Conservation (phyloP, 2,329 filamentous ascomycete species). For the Shiraia bambusicola region DNA sequence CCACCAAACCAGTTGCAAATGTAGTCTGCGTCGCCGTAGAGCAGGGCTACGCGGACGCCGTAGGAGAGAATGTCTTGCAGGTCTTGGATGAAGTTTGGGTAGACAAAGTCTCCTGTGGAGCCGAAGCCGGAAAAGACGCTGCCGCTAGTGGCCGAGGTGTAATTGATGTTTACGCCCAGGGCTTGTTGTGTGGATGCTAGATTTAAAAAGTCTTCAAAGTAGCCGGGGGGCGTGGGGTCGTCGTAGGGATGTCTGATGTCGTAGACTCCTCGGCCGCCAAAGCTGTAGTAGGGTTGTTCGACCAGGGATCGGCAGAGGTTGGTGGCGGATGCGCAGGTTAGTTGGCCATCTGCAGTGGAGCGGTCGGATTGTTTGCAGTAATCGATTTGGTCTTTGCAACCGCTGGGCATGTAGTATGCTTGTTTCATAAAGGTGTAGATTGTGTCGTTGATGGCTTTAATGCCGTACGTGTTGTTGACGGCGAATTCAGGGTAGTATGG, state of each 20-base stretch:
- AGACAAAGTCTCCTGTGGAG: constrained; percentile 50
- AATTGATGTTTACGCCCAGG: constrained; percentile 57
- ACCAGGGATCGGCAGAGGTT: constrained; percentile 48
- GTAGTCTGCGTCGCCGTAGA: constrained; percentile 62
- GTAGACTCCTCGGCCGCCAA: constrained; percentile 54
- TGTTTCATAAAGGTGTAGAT: constrained; percentile 49
- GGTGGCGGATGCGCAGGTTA: constrained; percentile 41
- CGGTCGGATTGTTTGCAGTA: constrained; percentile 45
- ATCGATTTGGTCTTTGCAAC: constrained; percentile 55
- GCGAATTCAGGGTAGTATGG: constrained; percentile 53
- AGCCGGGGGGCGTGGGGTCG: constrained; percentile 56
- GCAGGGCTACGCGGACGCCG: constrained; percentile 57
- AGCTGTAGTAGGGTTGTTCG: constrained; percentile 47
- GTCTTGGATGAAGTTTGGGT: constrained; percentile 49
- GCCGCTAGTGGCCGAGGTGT: constrained; percentile 45
- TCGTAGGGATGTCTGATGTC: constrained; percentile 55
- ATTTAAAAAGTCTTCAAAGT: constrained; percentile 56
- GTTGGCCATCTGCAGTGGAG: constrained; percentile 28
- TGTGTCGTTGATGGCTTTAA: constrained; percentile 51
- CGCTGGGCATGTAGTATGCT: constrained; percentile 50
- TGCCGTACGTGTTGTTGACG: constrained; percentile 58
- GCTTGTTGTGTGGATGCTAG: constrained; percentile 55
- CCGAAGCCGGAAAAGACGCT: constrained; percentile 50
- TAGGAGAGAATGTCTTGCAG: constrained; percentile 55
- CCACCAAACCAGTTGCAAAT: constrained; percentile 70